phyloP scores from a whole-genome alignment of 345 rosid genomes.

The Excoecaria cochinchinensis region DNA sequence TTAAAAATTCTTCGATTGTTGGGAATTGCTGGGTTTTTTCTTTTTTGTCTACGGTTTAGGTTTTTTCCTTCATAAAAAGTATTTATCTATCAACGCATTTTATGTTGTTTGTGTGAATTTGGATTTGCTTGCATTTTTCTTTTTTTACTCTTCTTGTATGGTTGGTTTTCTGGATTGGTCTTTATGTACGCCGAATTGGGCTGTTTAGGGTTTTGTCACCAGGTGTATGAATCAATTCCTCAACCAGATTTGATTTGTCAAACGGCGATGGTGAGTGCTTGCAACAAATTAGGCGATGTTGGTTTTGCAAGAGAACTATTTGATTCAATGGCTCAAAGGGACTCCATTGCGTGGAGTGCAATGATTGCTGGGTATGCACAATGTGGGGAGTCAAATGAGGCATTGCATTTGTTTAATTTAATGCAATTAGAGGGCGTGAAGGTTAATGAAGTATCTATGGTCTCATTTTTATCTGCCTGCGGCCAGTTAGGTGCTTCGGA shows the following conservation, averaged over 20 bases:
- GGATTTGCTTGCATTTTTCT: too few relatives aligned
- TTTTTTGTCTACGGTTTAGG: too few relatives aligned
- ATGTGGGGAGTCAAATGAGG: slow-evolving; percentile 46
- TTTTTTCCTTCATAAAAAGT: too few relatives aligned
- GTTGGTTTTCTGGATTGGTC: slow-evolving; percentile 54
- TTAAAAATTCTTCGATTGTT: too few relatives aligned
- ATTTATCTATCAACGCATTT: too few relatives aligned
- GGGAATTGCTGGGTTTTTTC: too few relatives aligned
- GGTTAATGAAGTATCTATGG: slow-evolving; percentile 54
- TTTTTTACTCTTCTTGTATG: too few relatives aligned
- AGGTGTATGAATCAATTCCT: slow-evolving; percentile 38
- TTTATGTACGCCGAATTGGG: slow-evolving; percentile 57
- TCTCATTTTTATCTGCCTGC: slow-evolving; percentile 60
- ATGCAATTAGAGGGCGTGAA: slow-evolving; percentile 62
- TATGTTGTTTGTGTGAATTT: too few relatives aligned
- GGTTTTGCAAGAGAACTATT: slow-evolving; percentile 44
- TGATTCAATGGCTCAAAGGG: slow-evolving; percentile 57
- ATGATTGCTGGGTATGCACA: slow-evolving; percentile 59
- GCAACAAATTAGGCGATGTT: slow-evolving; percentile 14
- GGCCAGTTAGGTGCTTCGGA: slow-evolving; percentile 55
- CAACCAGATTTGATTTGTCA: slow-evolving; percentile 56
- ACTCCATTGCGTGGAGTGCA: slow-evolving; percentile 56
- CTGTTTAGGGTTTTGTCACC: slow-evolving; percentile 36
- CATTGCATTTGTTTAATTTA: slow-evolving; percentile 47
- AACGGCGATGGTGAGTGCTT: slow-evolving; percentile 30